These are phyloP conservation scores for Blastocystis sp. DNA, from an alignment of 352 stramenopile genomes.

Conservation along the genomic window DNA sequence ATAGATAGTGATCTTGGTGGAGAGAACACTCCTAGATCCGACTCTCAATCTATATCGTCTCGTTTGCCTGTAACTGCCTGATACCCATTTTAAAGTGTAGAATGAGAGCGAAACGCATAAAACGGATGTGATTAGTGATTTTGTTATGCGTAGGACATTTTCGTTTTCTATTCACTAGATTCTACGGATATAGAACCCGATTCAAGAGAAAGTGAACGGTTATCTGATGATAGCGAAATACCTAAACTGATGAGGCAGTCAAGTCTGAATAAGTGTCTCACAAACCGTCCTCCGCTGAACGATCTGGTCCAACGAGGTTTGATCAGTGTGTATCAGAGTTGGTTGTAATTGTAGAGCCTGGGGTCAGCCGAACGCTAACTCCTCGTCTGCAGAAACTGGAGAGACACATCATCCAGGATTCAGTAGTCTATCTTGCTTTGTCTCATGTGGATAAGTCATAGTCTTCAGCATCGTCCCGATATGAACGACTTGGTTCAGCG, in stretches of 20 bases:
- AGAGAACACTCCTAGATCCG: too few relatives aligned
- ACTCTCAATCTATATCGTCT: too few relatives aligned
- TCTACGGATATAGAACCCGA: too few relatives aligned
- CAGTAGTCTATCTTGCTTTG: not conserved
- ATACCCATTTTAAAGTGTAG: too few relatives aligned
- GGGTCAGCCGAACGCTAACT: not conserved
- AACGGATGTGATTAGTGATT: too few relatives aligned
- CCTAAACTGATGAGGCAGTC: not conserved
- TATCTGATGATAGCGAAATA: not conserved
- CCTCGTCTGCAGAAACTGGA: slow-evolving; percentile 27
- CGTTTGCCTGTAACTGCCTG: too few relatives aligned
- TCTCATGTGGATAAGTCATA: not conserved
- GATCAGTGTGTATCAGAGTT: not conserved
- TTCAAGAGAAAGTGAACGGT: too few relatives aligned
- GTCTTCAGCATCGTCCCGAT: not conserved
- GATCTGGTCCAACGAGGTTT: slow-evolving; percentile 3
- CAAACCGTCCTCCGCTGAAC: not conserved
- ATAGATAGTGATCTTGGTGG: too few relatives aligned
- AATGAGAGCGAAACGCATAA: too few relatives aligned
- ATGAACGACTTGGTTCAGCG: not conserved
- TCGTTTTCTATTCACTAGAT: too few relatives aligned
- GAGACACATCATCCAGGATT: slow-evolving; percentile 14
- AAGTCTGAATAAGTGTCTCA: not conserved
- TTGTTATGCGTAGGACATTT: too few relatives aligned
- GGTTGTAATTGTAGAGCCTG: not conserved